Conservation (phyloP, 441 rosid species). For the Populus hybrid region DNA sequence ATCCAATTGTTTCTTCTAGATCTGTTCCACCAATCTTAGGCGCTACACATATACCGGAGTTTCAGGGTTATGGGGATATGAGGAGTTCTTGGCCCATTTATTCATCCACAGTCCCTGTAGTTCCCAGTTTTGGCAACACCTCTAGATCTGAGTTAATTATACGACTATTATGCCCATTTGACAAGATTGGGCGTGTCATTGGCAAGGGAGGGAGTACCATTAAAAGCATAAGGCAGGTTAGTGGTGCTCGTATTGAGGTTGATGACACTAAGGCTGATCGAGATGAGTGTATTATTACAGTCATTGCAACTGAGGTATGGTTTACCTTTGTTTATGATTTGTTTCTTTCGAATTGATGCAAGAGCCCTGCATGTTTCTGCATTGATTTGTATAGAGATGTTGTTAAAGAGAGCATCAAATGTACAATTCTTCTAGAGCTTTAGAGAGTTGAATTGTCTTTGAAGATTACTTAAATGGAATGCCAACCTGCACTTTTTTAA, state of each 20-base stretch:
- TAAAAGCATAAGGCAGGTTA: slow-evolving; percentile 85
- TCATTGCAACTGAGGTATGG: slow-evolving; percentile 67
- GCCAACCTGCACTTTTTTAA: too few species aligned
- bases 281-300: slow-evolving; percentile 67
- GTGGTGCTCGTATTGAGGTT: slow-evolving; percentile 84
- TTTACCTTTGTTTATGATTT: neutral
- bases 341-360: neutral
- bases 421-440: too few species aligned
- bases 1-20: slow-evolving; percentile 57
- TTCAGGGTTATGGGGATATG: slow-evolving; percentile 67
- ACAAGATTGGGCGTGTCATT: slow-evolving; percentile 94
- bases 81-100: slow-evolving; percentile 70
- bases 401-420: too few species aligned
- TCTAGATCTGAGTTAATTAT: slow-evolving; percentile 56
- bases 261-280: slow-evolving; percentile 69
- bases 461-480: too few species aligned
- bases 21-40: slow-evolving; percentile 64
- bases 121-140: slow-evolving; percentile 51
- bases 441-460: too few species aligned
- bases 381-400: too few species aligned
- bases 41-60: slow-evolving; percentile 56
- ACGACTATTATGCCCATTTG: slow-evolving; percentile 67
- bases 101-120: slow-evolving; percentile 68
- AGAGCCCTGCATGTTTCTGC: too few species aligned
- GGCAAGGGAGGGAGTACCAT: slow-evolving; percentile 92